These are phyloP conservation scores for Glycine soja DNA, from an alignment of 306 rosid species.

Conservation along the genomic window DNA sequence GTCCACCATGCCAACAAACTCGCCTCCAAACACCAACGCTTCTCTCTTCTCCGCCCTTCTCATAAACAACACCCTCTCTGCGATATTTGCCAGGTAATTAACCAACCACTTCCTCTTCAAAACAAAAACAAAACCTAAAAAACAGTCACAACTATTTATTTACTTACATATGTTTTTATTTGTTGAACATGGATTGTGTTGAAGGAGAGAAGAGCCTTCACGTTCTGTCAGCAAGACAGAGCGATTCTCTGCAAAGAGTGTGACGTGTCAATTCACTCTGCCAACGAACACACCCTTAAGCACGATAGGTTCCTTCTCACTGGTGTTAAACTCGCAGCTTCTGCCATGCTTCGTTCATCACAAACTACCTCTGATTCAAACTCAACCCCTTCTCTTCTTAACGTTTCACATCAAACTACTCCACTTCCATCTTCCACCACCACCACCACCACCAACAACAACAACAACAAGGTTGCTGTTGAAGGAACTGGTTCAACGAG, in stretches of 20 bases:
- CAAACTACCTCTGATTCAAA: slow-evolving; percentile 13
- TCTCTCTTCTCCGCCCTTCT: slow-evolving; percentile 73
- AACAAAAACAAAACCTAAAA: too few relatives aligned
- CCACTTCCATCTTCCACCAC: not conserved
- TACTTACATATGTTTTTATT: too few relatives aligned
- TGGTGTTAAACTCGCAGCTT: slow-evolving; percentile 72
- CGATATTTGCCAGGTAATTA: slow-evolving; percentile 60
- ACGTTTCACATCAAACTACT: slow-evolving; percentile 20
- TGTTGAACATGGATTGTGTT: slow-evolving; percentile 33
- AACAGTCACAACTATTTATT: too few relatives aligned
- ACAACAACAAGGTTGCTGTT: not conserved
- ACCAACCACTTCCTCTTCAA: too few relatives aligned
- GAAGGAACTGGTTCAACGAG: slow-evolving; percentile 50
- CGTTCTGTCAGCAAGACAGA: slow-evolving; percentile 91
- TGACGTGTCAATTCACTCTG: slow-evolving; percentile 73
- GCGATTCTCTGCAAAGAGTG: slow-evolving; percentile 89
- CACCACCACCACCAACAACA: too few relatives aligned
- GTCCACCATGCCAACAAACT: slow-evolving; percentile 97
- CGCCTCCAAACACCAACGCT: slow-evolving; percentile 92
- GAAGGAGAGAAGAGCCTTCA: slow-evolving; percentile 79
- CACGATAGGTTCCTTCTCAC: slow-evolving; percentile 83
- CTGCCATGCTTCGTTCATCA: not conserved
- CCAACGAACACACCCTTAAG: slow-evolving; percentile 77
- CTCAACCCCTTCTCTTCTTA: slow-evolving; percentile 7
- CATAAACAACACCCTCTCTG: slow-evolving; percentile 65